Evolutionary conservation across 2,329 filamentous ascomycete genomes (phyloP), one percentile per base, ranked within the genome.

Genomic region (Paraconiothyrium sp.): DNA sequence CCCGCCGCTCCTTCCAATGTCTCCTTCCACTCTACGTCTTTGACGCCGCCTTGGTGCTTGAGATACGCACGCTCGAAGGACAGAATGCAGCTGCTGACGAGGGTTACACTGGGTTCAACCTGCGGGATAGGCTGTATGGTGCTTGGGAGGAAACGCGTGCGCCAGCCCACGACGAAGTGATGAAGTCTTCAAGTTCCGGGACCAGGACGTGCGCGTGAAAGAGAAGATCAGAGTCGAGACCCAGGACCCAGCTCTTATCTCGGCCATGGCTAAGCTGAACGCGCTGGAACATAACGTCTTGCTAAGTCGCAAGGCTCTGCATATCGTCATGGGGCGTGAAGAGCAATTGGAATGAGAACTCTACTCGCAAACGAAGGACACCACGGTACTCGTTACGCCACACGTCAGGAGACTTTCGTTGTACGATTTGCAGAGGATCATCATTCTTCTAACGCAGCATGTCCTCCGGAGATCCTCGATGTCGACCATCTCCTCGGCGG

Each of bases 171-270:
- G 83, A 84, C 55, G 94, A 98, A 79, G 89, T 65, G 91, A 94
- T 62, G 86, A 89, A 41, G 82, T 91, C 0, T 97, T 97, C 77
- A 83, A 82, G 4, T 97, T 86, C 79, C 72, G 81, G 14, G 86
- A 87, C 4, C 85, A 88, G 59, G 89, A 95, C 63, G 93, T 97
- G 2, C 90, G 88, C 66, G 94, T 98, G 49, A 89, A 90, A 68
- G 94, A 97, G 77, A 97, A 97, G 81, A 87, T 97, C 4, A 86
- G 91, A 44, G 90, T 97, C 1, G 94, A 97, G 78, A 94, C 89
- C 71, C 92, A 93, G 58, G 94, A 98, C 77, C 94, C 94, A 1
- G 94, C 89, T 69, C 76, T 97, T 66, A 89, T 97, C 76, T 90
- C 92, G 39, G 84, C 95, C 37, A 90, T 92, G 76, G 90, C 93